Percentiles rank a stretch among this genome's conserved stretches.
These are phyloP conservation scores for Pyracantha coccinea DNA, from an alignment of 331 rosid species.

Conservation along the genomic window DNA sequence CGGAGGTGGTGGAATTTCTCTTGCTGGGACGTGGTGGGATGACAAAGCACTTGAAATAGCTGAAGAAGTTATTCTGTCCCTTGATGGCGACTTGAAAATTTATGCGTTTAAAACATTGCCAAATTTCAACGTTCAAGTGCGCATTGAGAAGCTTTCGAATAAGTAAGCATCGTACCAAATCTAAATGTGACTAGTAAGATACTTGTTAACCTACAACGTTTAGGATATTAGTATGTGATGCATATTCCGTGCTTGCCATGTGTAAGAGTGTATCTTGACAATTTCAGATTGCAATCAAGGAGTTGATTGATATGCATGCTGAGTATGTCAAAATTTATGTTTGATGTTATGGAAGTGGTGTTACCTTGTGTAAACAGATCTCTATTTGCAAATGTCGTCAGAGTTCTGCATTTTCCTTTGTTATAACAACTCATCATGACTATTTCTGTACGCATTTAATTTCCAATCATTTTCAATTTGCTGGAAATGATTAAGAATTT, in stretches of 20 bases:
- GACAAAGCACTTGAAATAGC: constrained; percentile 67
- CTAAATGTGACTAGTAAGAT: not conserved
- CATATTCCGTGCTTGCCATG: not conserved
- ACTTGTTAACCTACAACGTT: not conserved
- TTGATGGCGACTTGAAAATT: constrained; percentile 62
- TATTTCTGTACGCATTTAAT: not conserved
- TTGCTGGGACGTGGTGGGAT: constrained; percentile 93
- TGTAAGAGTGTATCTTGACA: not conserved
- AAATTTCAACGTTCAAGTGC: constrained; percentile 66
- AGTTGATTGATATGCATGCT: not conserved
- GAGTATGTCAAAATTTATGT: not conserved
- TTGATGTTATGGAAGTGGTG: not conserved
- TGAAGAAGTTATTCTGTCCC: constrained; percentile 55
- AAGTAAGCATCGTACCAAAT: constrained; percentile 37
- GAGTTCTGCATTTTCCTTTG: not conserved
- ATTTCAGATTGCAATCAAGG: not conserved
- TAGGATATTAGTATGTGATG: not conserved
- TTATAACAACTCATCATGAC: not conserved
- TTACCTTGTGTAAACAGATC: not conserved
- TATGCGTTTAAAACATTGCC: constrained; percentile 67
- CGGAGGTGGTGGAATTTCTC: constrained; percentile 86
- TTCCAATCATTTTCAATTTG: not conserved
- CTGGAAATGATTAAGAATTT: not conserved
- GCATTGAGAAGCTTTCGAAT: constrained; percentile 74
- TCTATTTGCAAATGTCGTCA: not conserved